These are phyloP conservation scores for Hortiboletus campestris DNA, from an alignment of 768 basidiomycete species.

Conservation along the genomic window DNA sequence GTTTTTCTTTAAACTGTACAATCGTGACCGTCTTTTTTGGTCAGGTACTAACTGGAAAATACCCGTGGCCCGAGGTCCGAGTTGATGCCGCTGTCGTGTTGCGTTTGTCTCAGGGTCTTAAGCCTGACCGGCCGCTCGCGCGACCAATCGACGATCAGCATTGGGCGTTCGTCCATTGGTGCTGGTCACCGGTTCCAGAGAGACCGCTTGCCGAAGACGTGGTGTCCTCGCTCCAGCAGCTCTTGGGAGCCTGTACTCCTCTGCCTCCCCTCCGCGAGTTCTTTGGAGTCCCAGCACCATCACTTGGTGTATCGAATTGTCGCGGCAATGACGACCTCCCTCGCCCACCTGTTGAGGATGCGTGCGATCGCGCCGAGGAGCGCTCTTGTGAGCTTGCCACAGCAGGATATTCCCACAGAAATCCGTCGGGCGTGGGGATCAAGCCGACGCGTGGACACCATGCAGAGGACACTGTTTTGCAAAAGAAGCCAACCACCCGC, in stretches of 20 bases:
- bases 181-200: background rate
- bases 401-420: no score
- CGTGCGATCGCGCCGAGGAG: background rate
- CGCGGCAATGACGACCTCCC: no score
- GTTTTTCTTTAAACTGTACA: background rate
- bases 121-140: background rate
- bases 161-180: slow-evolving; percentile 2
- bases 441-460: no score
- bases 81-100: background rate
- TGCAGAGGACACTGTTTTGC: background rate
- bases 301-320: no score
- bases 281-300: background rate
- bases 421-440: no score
- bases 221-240: background rate
- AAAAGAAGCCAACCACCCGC: background rate
- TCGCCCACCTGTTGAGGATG: no score
- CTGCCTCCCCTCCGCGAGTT: background rate
- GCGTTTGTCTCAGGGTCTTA: background rate
- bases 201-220: background rate
- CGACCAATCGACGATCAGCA: slow-evolving; percentile 5
- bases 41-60: background rate
- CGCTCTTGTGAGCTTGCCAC: no score
- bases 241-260: background rate
- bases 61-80: background rate
- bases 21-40: background rate